Evolutionary conservation across 306 rosid species (phyloP).

Genomic region (Begonia fuchsioides): DNA sequence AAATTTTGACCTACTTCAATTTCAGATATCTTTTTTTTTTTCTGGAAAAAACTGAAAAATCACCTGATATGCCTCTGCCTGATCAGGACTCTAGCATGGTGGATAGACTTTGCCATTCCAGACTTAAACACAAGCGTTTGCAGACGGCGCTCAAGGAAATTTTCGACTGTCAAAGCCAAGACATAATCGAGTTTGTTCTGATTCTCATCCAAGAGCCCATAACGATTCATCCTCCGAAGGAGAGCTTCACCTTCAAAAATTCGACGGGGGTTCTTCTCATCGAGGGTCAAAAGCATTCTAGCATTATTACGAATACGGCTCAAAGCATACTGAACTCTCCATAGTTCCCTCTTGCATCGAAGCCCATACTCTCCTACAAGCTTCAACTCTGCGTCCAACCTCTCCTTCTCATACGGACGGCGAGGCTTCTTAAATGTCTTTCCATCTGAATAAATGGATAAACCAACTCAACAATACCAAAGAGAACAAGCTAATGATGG

Average conservation of each 20-base stretch:
- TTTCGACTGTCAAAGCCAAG: constrained; percentile 12
- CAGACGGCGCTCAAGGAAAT: constrained; percentile 9
- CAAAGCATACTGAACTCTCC: too few species aligned
- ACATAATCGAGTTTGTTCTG: too few species aligned
- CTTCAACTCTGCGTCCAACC: too few species aligned
- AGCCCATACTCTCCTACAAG: too few species aligned
- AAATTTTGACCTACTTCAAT: too few species aligned
- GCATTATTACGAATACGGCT: too few species aligned
- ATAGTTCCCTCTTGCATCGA: too few species aligned
- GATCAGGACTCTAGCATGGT: constrained; percentile 2
- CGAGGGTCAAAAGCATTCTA: not conserved
- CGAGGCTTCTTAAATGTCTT: not conserved
- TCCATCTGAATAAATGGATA: not conserved
- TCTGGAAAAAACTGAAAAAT: too few species aligned
- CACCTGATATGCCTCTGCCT: constrained; percentile 6
- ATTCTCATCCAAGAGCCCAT: constrained; percentile 5
- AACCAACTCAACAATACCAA: too few species aligned
- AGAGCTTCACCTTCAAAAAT: constrained; percentile 6
- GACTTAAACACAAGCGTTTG: constrained; percentile 5
- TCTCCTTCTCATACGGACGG: too few species aligned
- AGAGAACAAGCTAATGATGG: too few species aligned
- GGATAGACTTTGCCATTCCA: constrained; percentile 2
- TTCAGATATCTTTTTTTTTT: too few species aligned
- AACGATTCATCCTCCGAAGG: constrained; percentile 8
- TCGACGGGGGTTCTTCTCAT: not conserved